Evolutionary conservation across 257 asterid species (phyloP), one percentile per base, ranked within the genome.

Genomic region (Solanum chiquidenum): DNA sequence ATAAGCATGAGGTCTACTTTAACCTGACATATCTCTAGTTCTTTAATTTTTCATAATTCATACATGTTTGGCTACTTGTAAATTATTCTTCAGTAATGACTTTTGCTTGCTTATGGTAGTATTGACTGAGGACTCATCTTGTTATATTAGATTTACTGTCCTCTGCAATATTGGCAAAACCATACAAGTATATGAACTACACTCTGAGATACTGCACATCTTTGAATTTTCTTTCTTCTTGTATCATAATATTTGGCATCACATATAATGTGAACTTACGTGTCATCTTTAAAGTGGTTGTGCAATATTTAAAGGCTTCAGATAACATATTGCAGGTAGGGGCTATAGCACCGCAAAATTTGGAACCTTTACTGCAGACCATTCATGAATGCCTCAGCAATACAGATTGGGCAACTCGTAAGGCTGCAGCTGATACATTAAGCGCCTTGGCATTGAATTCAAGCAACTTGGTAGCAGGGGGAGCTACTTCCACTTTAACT

Each of bases 361-460:
- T 97, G 90, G 99, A 95, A 83, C 75, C 98, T 21, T 77, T 95
- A 93, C 90, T 96, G 90, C 99, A 93, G 91, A 91, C 95, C 88
- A 93, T 94, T 91, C 99, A 94, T 9, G 97, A 89, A 74, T 94
- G 98, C 92, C 96, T 97, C 62, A 82, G 93, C 91, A 96, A 95
- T 89, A 74, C 98, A 38, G 99, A 97, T 89, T 97, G 99, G 99
- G 96, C 98, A 29, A 96, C 98, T 33, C 92, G 99, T 76, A 97
- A 97, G 90, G 99, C 99, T 89, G 98, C 99, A 49, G 99, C 98
- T 71, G 99, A 97, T 58, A 90, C 99, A 75, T 91, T 97, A 84
- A 92, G 87, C 86, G 94, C 91, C 85, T 88, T 97, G 90, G 95
- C 98, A 58, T 89, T 83, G 86, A 92, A 94, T 60, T 88, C 94